These are phyloP conservation scores for Leccinum fallax DNA, from an alignment of 1,284 basidiomycete genomes.

Conservation along the genomic window DNA sequence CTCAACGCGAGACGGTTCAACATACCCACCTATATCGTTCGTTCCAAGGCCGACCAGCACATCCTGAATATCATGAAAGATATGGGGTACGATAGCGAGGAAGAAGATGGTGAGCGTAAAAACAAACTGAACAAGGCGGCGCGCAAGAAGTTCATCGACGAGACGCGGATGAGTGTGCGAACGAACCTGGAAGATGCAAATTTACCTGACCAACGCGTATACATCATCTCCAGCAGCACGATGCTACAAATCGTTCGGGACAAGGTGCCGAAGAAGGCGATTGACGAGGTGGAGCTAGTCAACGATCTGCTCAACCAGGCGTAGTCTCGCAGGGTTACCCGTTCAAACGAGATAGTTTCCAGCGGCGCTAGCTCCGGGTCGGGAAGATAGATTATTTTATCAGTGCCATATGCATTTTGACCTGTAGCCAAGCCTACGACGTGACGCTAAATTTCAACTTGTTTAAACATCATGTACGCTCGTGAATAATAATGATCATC, in stretches of 20 bases:
- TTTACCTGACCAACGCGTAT: constrained; percentile 11
- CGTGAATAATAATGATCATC: neutral
- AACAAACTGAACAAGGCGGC: constrained; percentile 4
- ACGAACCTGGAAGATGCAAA: constrained; percentile 7
- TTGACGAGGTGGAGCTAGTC: constrained; percentile 12
- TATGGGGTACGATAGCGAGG: constrained; percentile 8
- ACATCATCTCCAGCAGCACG: constrained; percentile 11
- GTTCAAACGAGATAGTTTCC: neutral
- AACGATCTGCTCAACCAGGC: constrained; percentile 1
- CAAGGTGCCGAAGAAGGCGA: constrained; percentile 10
- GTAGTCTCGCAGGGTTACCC: neutral
- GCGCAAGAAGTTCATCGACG: constrained; percentile 7
- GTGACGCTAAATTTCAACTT: neutral
- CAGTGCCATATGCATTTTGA: neutral
- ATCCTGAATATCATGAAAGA: constrained; percentile 11
- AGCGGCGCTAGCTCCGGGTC: neutral
- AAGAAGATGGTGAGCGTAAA: constrained; percentile 4
- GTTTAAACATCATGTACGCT: neutral
- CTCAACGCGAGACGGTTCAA: neutral
- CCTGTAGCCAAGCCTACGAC: neutral
- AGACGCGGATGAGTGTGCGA: constrained; percentile 8
- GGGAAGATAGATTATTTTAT: neutral
- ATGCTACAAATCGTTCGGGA: constrained; percentile 1
- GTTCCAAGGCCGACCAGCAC: constrained; percentile 10
- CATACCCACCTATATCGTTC: neutral